Evolutionary conservation across 75 land plant species (phyloP), one percentile per base, ranked within the genome.

Genomic region (Picea sitchensis): DNA sequence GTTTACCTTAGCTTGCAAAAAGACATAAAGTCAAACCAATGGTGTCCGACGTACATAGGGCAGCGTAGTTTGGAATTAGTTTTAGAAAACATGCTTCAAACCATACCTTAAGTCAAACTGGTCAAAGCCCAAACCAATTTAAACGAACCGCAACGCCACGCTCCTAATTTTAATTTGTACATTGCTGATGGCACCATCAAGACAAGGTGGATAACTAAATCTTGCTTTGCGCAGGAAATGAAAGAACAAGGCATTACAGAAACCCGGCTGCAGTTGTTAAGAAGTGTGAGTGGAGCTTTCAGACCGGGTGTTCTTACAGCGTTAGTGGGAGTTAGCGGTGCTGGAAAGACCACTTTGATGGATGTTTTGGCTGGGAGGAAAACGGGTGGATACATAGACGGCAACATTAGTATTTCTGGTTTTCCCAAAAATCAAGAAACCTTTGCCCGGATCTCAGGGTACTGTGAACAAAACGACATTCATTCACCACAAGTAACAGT

Each of bases 401-500:
- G 87, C 14, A 82, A 58, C 77, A 84, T 85, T 41, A 72, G 36
- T 3, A 79, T 85, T 26, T 73, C 86, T 21, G 86, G 87, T 0
- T 91, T 84, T 75, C 90, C 94, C 54, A 93, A 93, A 72, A 87
- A 89, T 64, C 95, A 93, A 68, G 94, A 87, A 77, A 93, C 94
- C 41, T 93, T 93, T 82, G 94, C 95, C 63, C 86, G 95, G 0
- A 79, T 93, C 30, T 87, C 95, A 1, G 95, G 94, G 26, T 93
- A 93, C 61, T 91, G 94, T 77, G 95, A 93, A 64, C 94, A 93
- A 79, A 89, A 81, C 67, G 95, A 93, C 64, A 91, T 93, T 67
- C 95, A 93, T 64, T 93, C 95, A 38, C 95, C 95, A 30, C 90
- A 91, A 65, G 90, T 93, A 23, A 93, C 95, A 5, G 86, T 93